phyloP scores from a whole-genome alignment of 208 protist genomes.

The Leishmania aethiopica region DNA sequence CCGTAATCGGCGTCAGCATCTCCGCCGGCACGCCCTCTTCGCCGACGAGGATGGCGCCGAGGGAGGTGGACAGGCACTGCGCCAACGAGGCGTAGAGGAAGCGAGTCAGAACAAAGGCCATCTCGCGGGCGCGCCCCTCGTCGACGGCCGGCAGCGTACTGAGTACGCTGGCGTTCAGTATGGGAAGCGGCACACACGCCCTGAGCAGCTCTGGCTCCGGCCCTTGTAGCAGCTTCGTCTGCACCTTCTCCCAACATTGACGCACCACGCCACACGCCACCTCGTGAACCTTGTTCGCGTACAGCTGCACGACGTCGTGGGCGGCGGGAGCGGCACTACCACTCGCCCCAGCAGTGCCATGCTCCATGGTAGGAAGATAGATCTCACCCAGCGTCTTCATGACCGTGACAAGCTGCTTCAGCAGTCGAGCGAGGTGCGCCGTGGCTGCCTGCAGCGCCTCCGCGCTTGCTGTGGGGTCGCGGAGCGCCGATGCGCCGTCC shows the following conservation, averaged over 20 bases:
- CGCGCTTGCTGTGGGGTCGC: slow-evolving; percentile 15
- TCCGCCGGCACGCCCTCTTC: slow-evolving; percentile 24
- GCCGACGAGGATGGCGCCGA: slow-evolving; percentile 10
- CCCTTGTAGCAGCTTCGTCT: neutral
- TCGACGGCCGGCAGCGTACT: slow-evolving; percentile 13
- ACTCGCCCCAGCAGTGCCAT: neutral
- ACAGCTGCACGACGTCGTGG: slow-evolving; percentile 15
- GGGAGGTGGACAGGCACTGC: slow-evolving; percentile 27
- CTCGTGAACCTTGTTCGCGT: slow-evolving; percentile 22
- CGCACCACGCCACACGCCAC: slow-evolving; percentile 20
- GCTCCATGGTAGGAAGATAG: slow-evolving; percentile 50
- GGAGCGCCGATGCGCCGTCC: slow-evolving; percentile 39
- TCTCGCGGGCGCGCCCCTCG: slow-evolving; percentile 7
- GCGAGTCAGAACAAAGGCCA: slow-evolving; percentile 27
- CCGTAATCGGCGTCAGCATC: slow-evolving; percentile 15
- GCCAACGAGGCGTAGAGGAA: slow-evolving; percentile 30
- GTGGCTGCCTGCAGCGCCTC: slow-evolving; percentile 33
- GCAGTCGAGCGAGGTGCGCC: slow-evolving; percentile 41
- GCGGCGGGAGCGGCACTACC: neutral
- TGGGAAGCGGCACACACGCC: slow-evolving; percentile 19
- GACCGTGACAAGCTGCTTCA: slow-evolving; percentile 58
- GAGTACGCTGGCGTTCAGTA: slow-evolving; percentile 19
- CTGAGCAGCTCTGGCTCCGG: slow-evolving; percentile 20
- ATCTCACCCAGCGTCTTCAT: slow-evolving; percentile 68
- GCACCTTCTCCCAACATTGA: slow-evolving; percentile 7